Conservation (phyloP, 2,329 filamentous ascomycete species). For the Colletotrichum sp. region DNA sequence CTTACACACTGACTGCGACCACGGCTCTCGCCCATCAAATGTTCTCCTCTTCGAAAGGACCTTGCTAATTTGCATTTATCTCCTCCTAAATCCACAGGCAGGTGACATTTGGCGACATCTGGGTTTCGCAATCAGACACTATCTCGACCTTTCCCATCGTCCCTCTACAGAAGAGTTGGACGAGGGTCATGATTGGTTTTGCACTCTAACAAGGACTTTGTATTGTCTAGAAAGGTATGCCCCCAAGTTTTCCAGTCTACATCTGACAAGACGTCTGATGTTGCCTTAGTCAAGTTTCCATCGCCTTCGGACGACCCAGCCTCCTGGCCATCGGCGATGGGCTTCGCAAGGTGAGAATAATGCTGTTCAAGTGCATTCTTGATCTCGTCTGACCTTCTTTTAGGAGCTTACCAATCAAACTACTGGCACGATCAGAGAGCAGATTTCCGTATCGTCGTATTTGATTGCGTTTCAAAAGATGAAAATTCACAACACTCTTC, state of each 20-base stretch:
- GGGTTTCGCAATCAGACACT: neutral
- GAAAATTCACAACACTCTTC: neutral
- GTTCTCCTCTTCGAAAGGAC: neutral
- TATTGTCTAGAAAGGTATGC: neutral
- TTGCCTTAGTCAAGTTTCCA: neutral
- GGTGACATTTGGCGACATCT: neutral
- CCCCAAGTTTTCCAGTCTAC: neutral
- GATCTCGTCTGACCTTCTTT: neutral
- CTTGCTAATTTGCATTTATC: neutral
- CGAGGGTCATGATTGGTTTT: neutral
- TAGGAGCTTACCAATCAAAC: neutral
- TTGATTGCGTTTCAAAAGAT: neutral
- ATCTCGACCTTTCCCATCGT: neutral
- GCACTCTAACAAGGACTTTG: neutral
- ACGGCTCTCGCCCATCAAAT: neutral
- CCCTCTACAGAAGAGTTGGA: neutral
- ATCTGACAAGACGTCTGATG: neutral
- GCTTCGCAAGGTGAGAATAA: neutral
- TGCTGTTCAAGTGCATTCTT: neutral
- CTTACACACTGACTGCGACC: neutral
- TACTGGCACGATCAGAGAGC: neutral
- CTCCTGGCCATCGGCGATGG: neutral
- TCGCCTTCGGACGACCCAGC: neutral
- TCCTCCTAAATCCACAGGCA: neutral
- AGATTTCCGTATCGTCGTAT: neutral